Percentiles rank a stretch among this genome's conserved stretches.
These are phyloP conservation scores for Patellifolia procumbens DNA, from an alignment of 179 eudicot genomes.

Conservation along the genomic window DNA sequence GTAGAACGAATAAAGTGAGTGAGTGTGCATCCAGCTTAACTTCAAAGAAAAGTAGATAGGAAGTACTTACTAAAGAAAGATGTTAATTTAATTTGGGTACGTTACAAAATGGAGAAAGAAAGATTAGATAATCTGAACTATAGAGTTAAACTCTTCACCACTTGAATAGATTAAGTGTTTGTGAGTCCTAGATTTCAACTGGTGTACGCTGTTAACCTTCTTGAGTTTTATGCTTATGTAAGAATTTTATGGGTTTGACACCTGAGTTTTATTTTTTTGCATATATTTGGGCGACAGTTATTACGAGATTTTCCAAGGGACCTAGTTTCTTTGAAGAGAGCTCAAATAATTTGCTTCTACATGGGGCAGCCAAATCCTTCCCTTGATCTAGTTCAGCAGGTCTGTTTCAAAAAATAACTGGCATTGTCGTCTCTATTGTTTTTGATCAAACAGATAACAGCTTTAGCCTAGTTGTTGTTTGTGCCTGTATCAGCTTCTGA, in stretches of 20 bases:
- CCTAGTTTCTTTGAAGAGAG: conserved; percentile 73
- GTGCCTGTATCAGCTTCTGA: not conserved
- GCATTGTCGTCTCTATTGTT: not conserved
- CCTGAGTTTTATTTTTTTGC: not conserved
- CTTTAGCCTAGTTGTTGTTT: not conserved
- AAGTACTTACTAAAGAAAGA: too few relatives aligned
- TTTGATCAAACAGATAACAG: not conserved
- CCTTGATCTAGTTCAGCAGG: conserved; percentile 80
- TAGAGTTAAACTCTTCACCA: not conserved
- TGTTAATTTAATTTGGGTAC: too few relatives aligned
- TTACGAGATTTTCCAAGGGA: conserved; percentile 76
- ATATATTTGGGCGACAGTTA: conserved; percentile 47
- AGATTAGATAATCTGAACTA: not conserved
- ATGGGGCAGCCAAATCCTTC: conserved; percentile 75
- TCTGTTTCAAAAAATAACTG: conserved; percentile 17
- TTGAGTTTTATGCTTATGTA: not conserved
- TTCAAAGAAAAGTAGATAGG: too few relatives aligned
- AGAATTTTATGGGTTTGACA: conserved; percentile 2
- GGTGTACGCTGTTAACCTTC: not conserved
- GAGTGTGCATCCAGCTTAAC: too few relatives aligned
- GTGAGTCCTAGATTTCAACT: not conserved
- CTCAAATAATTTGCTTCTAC: conserved; percentile 83
- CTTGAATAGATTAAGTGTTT: not conserved
- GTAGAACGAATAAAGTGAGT: too few relatives aligned
- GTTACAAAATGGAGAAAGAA: too few relatives aligned